Conservation (phyloP, 2,329 filamentous ascomycete species). For the Stagonosporopsis tanaceti region DNA sequence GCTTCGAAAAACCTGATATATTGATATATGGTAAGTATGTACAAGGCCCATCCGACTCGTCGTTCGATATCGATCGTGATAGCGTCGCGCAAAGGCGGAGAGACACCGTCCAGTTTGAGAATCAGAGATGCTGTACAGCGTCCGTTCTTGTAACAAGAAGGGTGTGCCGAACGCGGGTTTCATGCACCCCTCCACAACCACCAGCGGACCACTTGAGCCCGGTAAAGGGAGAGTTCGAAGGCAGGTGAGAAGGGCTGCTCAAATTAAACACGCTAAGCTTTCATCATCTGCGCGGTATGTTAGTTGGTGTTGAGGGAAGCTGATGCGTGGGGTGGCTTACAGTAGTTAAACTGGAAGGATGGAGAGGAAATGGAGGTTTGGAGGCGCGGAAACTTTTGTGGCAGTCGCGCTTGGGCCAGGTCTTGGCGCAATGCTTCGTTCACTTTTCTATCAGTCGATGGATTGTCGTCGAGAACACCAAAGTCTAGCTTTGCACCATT, state of each 20-base stretch:
- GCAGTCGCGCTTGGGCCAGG: conserved; percentile 31
- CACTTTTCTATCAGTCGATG: conserved; percentile 18
- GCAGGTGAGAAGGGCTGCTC: conserved; percentile 75
- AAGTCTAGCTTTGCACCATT: neutral
- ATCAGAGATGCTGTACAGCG: conserved; percentile 99
- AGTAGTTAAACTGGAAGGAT: conserved; percentile 99
- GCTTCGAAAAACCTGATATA: conserved; percentile 6
- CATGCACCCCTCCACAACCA: conserved; percentile 76
- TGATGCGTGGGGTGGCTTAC: conserved; percentile 65
- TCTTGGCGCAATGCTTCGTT: conserved; percentile 9
- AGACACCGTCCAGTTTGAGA: conserved; percentile 64
- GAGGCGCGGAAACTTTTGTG: conserved; percentile 47
- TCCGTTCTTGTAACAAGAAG: conserved; percentile 96
- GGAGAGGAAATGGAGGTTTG: conserved; percentile 60
- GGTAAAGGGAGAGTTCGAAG: conserved; percentile 82
- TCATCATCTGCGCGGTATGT: conserved; percentile 83
- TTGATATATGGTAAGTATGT: conserved; percentile 18
- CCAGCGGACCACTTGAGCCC: conserved; percentile 87
- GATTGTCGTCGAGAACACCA: conserved; percentile 6
- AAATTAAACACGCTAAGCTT: conserved; percentile 96
- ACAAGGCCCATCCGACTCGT: conserved; percentile 17
- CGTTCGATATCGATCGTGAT: conserved; percentile 4
- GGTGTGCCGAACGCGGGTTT: conserved; percentile 99
- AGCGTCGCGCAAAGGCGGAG: conserved; percentile 9
- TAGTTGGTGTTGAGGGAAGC: conserved; percentile 25